Percentiles rank a stretch among this genome's conserved stretches.
phyloP scores from a whole-genome alignment of 495 filamentous ascomycete genomes.

The Parathielavia hyrcaniae region DNA sequence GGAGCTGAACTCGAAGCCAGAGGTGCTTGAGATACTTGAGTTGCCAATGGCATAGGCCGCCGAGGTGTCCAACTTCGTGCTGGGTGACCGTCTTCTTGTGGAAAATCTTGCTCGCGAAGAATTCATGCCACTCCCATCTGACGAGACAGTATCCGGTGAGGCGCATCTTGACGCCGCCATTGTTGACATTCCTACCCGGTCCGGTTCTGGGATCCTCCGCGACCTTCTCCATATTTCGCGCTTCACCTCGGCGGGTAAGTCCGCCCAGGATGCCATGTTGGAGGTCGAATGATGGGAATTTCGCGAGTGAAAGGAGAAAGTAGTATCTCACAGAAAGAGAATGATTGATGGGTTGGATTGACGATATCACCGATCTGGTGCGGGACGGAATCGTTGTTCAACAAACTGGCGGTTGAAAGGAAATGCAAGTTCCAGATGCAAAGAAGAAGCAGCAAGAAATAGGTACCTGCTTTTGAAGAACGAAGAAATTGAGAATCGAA shows the following conservation, averaged over 20 bases:
- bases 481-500: no score
- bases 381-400: no score
- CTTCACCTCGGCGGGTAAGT: neutral
- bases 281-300: neutral
- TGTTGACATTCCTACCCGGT: neutral
- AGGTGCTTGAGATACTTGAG: neutral
- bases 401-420: no score
- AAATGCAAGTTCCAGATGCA: no score
- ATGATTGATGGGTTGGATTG: no score
- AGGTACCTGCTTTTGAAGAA: no score
- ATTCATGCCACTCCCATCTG: neutral
- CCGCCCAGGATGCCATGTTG: neutral
- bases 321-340: no score
- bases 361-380: no score
- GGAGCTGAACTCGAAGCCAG: neutral
- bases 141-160: neutral
- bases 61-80: neutral
- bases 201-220: neutral
- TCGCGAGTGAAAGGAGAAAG: neutral
- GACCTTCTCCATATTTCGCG: neutral
- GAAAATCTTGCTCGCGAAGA: neutral
- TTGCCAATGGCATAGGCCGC: neutral
- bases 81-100: neutral
- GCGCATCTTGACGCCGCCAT: conserved; percentile 1
- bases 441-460: no score